These are phyloP conservation scores for Coemansia sp. DNA, from an alignment of 192 early-diverging fungal genomes.

Conservation along the genomic window DNA sequence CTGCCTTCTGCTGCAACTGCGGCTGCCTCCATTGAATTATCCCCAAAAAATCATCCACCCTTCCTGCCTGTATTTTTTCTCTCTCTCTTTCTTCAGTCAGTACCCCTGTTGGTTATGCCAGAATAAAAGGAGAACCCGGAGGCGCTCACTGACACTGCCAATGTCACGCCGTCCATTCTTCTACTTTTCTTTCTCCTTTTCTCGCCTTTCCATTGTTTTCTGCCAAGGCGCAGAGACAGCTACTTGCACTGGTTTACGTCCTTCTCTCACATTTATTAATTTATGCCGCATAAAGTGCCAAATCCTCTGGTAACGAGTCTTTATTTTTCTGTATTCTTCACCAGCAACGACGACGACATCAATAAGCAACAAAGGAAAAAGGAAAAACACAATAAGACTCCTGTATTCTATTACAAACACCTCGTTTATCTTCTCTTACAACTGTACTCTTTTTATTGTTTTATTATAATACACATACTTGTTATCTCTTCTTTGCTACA, in stretches of 20 bases:
- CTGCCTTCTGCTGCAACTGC: neutral
- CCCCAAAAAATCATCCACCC: neutral
- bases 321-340: neutral
- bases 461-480: neutral
- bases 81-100: neutral
- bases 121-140: neutral
- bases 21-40: neutral
- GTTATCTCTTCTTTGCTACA: neutral
- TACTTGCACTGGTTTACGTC: neutral
- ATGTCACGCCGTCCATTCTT: neutral
- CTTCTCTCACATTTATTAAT: constrained; percentile 1
- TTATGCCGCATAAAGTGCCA: neutral
- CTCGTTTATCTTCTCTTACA: neutral
- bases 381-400: neutral
- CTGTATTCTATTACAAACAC: neutral
- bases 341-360: neutral
- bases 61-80: neutral
- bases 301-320: neutral
- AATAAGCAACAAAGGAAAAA: neutral
- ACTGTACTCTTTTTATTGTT: neutral
- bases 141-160: neutral
- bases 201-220: neutral
- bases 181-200: neutral
- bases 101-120: neutral
- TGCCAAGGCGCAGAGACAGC: neutral